These are phyloP conservation scores for Macrocybe gigantea DNA, from an alignment of 768 basidiomycete species.

Conservation along the genomic window DNA sequence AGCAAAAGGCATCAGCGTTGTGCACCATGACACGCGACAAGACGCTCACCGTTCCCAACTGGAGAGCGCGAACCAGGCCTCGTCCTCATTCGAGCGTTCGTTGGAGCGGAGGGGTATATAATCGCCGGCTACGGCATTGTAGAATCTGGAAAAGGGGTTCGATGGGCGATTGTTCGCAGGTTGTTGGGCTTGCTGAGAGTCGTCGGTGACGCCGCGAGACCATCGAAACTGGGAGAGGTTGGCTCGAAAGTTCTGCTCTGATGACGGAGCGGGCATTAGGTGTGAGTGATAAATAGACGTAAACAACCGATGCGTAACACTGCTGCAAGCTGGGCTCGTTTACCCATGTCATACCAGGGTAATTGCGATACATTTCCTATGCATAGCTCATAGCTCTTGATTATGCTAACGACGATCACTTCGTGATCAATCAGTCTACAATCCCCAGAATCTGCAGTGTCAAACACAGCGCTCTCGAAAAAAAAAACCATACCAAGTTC, in stretches of 20 bases:
- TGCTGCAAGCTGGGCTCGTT: too few relatives aligned
- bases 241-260: constrained; percentile 66
- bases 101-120: constrained; percentile 84
- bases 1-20: not conserved
- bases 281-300: not conserved
- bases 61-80: constrained; percentile 88
- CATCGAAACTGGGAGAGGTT: constrained; percentile 86
- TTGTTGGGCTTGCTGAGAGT: constrained; percentile 47
- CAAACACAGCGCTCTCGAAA: too few relatives aligned
- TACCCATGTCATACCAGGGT: too few relatives aligned
- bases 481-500: too few relatives aligned
- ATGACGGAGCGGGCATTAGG: constrained; percentile 16
- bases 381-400: too few relatives aligned
- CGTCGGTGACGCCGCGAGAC: constrained; percentile 68
- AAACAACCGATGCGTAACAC: too few relatives aligned
- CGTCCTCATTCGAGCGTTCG: constrained; percentile 88
- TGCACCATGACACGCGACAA: not conserved
- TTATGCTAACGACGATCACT: too few relatives aligned
- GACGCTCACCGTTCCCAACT: constrained; percentile 82
- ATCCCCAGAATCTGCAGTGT: too few relatives aligned
- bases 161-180: constrained; percentile 20
- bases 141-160: constrained; percentile 84
- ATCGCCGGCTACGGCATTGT: constrained; percentile 76
- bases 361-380: too few relatives aligned
- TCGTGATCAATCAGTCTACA: too few relatives aligned